Evolutionary conservation across 1,284 basidiomycete species (phyloP).

Genomic region (Ceratobasidium theobromae): DNA sequence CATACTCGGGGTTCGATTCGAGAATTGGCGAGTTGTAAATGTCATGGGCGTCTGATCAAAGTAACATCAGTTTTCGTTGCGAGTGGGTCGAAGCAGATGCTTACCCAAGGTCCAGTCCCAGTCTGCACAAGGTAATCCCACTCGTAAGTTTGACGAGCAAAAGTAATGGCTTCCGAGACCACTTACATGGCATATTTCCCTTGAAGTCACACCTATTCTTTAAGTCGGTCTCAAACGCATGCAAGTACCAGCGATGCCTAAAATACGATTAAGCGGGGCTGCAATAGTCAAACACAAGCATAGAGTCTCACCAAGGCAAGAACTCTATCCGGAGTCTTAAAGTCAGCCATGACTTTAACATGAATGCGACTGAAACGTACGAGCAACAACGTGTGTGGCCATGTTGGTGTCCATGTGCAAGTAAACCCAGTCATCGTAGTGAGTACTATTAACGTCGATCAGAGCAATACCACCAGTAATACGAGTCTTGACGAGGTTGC

Average conservation of each 20-base stretch:
- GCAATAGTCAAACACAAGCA: background rate
- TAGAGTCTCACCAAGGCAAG: conserved; percentile 2
- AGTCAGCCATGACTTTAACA: background rate
- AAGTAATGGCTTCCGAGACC: background rate
- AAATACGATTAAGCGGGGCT: background rate
- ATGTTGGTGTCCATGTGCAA: conserved; percentile 21
- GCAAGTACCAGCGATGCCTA: conserved; percentile 16
- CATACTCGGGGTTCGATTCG: conserved; percentile 12
- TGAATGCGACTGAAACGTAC: background rate
- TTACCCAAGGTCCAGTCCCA: conserved; percentile 15
- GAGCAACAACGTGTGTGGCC: conserved; percentile 7
- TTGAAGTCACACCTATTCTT: conserved; percentile 11
- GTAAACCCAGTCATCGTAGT: conserved; percentile 24
- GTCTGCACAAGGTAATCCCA: background rate
- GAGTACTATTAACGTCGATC: background rate
- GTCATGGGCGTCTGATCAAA: conserved; percentile 10
- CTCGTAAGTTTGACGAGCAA: background rate
- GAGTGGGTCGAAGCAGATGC: background rate
- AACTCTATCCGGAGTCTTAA: background rate
- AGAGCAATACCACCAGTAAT: conserved; percentile 8
- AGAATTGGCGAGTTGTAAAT: conserved; percentile 28
- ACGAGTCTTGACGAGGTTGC: conserved; percentile 5
- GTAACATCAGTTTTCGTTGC: background rate
- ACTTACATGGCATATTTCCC: conserved; percentile 16
- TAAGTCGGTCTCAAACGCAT: conserved; percentile 8